Evolutionary conservation across 345 rosid species (phyloP).

Genomic region (Tarenaya hassleriana): DNA sequence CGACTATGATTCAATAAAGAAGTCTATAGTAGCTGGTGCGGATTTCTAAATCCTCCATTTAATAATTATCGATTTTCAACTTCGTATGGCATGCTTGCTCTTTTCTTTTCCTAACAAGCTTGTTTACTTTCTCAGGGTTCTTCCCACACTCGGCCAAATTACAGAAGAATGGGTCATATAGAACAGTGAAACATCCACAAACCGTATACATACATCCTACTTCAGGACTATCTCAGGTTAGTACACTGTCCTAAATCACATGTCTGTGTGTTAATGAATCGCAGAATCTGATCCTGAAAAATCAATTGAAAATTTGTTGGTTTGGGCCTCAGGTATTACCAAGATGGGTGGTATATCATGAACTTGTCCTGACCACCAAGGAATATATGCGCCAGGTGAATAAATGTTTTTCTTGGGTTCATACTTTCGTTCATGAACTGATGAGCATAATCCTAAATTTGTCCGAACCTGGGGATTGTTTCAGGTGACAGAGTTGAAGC

Average conservation of each 20-base stretch:
- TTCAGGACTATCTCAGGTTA: constrained; percentile 89
- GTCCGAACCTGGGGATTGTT: constrained; percentile 1
- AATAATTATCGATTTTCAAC: background rate
- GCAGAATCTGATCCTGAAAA: background rate
- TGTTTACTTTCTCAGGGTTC: constrained; percentile 45
- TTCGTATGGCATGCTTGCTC: no score
- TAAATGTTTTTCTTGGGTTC: constrained; percentile 14
- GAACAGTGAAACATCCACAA: constrained; percentile 88
- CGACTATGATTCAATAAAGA: constrained; percentile 73
- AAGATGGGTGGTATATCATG: constrained; percentile 91
- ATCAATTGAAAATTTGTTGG: constrained; percentile 11
- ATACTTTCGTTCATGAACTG: constrained; percentile 16
- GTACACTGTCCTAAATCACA: background rate
- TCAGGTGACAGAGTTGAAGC: constrained; percentile 92
- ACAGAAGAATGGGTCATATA: constrained; percentile 77
- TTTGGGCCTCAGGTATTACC: constrained; percentile 61
- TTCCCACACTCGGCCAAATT: constrained; percentile 81
- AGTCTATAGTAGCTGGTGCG: constrained; percentile 80
- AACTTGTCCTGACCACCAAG: constrained; percentile 84
- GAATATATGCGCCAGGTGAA: constrained; percentile 87
- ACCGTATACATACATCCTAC: constrained; percentile 92
- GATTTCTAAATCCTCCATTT: background rate
- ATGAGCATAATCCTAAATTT: constrained; percentile 26
- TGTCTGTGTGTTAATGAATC: constrained; percentile 5
- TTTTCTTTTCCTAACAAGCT: constrained; percentile 1